Evolutionary conservation across 768 basidiomycete species (phyloP).

Genomic region (Boletellus sp.): DNA sequence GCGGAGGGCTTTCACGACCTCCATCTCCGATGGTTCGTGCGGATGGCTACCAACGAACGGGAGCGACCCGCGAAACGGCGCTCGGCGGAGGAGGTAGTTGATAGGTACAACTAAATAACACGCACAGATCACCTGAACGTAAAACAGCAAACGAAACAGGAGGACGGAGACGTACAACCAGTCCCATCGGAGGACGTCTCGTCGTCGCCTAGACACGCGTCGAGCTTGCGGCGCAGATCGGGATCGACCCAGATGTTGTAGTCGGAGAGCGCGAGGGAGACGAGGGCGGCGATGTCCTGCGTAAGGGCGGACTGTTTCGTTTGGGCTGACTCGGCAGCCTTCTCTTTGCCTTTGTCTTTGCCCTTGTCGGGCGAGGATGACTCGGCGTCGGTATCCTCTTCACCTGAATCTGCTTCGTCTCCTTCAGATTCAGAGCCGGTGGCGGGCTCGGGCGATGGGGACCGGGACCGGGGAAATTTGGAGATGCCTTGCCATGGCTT

Average conservation of each 20-base stretch:
- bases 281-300: conserved; percentile 48
- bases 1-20: conserved; percentile 60
- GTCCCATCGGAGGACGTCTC: conserved; percentile 22
- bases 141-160: too few species aligned
- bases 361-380: conserved; percentile 19
- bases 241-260: conserved; percentile 64
- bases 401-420: not conserved
- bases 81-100: conserved; percentile 45
- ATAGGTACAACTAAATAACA: conserved; percentile 54
- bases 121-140: too few species aligned
- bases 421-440: conserved; percentile 7
- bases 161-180: conserved; percentile 44
- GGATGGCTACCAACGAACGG: not conserved
- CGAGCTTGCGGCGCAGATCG: conserved; percentile 49
- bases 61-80: conserved; percentile 26
- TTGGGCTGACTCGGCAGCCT: conserved; percentile 9
- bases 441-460: conserved; percentile 5
- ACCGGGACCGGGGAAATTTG: conserved; percentile 4
- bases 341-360: conserved; percentile 24
- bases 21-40: conserved; percentile 36
- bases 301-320: conserved; percentile 25
- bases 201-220: conserved; percentile 24
- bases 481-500: conserved; percentile 23
- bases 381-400: not conserved
- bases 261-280: conserved; percentile 65